Evolutionary conservation across 75 land plant genomes (phyloP).

Genomic region (Pinus tabuliformis): DNA sequence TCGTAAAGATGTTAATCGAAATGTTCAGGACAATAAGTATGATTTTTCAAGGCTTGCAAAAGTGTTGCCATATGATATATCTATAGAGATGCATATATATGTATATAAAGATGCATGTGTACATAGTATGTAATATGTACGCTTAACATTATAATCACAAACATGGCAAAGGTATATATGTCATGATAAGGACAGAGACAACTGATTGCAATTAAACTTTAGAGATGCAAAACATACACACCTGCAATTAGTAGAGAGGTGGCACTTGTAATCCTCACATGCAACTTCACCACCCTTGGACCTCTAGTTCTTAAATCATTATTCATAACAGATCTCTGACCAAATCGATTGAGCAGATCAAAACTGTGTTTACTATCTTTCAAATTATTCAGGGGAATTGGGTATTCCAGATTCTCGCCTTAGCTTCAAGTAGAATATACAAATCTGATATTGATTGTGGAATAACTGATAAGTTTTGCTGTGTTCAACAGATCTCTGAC

Average conservation of each 20-base stretch:
- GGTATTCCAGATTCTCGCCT: background rate
- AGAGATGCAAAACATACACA: background rate
- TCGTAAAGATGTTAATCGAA: background rate
- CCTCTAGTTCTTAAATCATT: constrained; percentile 3
- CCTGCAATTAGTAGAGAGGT: background rate
- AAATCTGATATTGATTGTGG: background rate
- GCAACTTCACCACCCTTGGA: background rate
- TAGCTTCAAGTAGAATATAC: background rate
- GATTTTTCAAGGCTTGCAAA: background rate
- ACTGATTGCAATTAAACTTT: background rate
- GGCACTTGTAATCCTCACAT: background rate
- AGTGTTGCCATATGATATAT: background rate
- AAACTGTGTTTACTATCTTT: background rate
- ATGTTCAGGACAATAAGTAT: background rate
- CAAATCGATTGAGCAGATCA: background rate
- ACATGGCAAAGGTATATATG: background rate
- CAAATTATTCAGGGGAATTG: background rate
- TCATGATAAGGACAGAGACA: background rate
- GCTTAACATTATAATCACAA: background rate
- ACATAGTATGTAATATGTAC: background rate
- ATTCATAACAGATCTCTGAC: background rate
- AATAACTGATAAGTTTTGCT: background rate
- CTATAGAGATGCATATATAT: background rate
- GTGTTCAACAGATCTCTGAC: no score
- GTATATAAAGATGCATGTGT: background rate